Percentiles rank a stretch among this genome's conserved stretches.
These are phyloP conservation scores for Penicillium polonicum DNA, from an alignment of 2,329 filamentous ascomycete genomes.

Conservation along the genomic window DNA sequence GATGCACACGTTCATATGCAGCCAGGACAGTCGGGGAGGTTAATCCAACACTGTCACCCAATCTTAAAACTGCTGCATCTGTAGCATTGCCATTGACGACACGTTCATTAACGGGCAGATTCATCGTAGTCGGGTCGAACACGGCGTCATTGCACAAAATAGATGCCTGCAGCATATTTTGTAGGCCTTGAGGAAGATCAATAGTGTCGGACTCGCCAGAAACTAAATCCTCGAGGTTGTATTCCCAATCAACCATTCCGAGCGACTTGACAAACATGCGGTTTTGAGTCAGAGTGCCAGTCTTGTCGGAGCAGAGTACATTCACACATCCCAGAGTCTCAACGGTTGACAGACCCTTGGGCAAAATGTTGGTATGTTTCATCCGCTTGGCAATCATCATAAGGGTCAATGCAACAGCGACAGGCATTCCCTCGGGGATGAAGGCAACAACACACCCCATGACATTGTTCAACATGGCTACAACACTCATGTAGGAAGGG, in stretches of 20 bases:
- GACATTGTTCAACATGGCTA: constrained; percentile 69
- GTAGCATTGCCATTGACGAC: constrained; percentile 74
- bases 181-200: constrained; percentile 44
- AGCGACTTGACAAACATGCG: constrained; percentile 62
- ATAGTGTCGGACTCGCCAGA: constrained; percentile 11
- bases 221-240: constrained; percentile 19
- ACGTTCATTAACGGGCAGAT: constrained; percentile 60
- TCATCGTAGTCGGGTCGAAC: constrained; percentile 65
- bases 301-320: constrained; percentile 76
- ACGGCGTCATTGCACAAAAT: constrained; percentile 73
- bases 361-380: constrained; percentile 72
- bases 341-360: constrained; percentile 76
- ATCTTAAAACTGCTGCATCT: constrained; percentile 70
- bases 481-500: constrained; percentile 69
- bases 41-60: constrained; percentile 64
- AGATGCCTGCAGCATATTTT: constrained; percentile 61
- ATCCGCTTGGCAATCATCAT: constrained; percentile 76
- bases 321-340: constrained; percentile 74
- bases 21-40: constrained; percentile 57
- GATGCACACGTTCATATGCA: constrained; percentile 64
- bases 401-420: constrained; percentile 67
- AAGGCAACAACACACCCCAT: constrained; percentile 74
- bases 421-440: constrained; percentile 73
- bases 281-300: constrained; percentile 61
- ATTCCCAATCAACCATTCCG: constrained; percentile 28